A percentile compares a stretch with the other conserved stretches of the same genome.
These are phyloP conservation scores for Debaryomyces prosopidis DNA, from an alignment of 805 yeast species.

Conservation along the genomic window DNA sequence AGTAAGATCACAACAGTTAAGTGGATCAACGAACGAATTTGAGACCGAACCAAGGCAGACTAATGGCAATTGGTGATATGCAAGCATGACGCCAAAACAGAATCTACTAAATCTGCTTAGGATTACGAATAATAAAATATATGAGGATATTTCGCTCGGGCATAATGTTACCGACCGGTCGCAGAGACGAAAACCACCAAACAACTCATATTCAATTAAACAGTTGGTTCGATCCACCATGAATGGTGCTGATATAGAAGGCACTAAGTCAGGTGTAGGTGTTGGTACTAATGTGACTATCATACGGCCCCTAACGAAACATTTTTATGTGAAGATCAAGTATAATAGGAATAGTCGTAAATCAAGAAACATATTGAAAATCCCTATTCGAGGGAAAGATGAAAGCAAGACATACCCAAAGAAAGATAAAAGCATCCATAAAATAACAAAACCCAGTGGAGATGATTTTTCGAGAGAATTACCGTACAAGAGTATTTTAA, in stretches of 20 bases:
- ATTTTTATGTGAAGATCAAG: slow-evolving; percentile 4
- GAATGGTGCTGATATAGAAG: slow-evolving; percentile 1
- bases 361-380: not conserved
- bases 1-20: not conserved
- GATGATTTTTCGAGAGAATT: slow-evolving; percentile 42
- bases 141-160: slow-evolving; percentile 19
- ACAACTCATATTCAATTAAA: slow-evolving; percentile 18
- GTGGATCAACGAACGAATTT: not conserved
- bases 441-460: not conserved
- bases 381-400: not conserved
- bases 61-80: slow-evolving; percentile 4
- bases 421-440: not conserved
- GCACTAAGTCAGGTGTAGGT: not conserved
- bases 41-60: not conserved
- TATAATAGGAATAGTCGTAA: slow-evolving; percentile 3
- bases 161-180: slow-evolving; percentile 20
- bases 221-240: slow-evolving; percentile 18
- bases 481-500: slow-evolving; percentile 68
- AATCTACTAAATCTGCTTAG: slow-evolving; percentile 26
- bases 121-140: slow-evolving; percentile 30
- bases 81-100: slow-evolving; percentile 20
- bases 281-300: not conserved
- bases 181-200: slow-evolving; percentile 16
- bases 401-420: not conserved
- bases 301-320: not conserved